Evolutionary conservation across 2,329 filamentous ascomycete species (phyloP).

Genomic region (Tolypocladium guangdongense): DNA sequence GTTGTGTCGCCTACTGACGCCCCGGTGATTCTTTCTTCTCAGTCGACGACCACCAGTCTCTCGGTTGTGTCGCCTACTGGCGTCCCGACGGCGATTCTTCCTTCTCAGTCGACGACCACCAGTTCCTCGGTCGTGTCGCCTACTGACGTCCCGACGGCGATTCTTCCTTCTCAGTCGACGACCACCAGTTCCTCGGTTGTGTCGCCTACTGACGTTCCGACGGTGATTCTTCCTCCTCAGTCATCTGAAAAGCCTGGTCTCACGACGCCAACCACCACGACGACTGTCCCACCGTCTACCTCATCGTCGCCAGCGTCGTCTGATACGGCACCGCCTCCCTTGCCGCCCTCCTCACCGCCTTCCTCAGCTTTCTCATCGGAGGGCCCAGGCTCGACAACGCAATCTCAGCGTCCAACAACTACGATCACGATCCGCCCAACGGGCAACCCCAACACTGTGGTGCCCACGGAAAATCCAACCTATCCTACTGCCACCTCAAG

Average conservation of each 20-base stretch:
- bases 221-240: no score
- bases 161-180: not conserved
- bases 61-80: no score
- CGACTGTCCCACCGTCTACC: not conserved
- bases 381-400: not conserved
- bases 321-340: not conserved
- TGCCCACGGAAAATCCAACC: constrained; percentile 32
- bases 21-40: no score
- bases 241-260: not conserved
- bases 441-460: constrained; percentile 20
- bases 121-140: no score
- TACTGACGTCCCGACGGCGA: no score
- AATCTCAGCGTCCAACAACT: constrained; percentile 1
- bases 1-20: no score
- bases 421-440: constrained; percentile 16
- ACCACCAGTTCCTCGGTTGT: not conserved
- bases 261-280: not conserved
- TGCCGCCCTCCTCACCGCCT: not conserved
- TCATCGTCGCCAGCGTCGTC: not conserved
- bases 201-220: no score
- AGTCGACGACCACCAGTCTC: no score
- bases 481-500: constrained; percentile 26
- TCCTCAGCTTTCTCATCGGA: constrained; percentile 6
- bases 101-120: no score
- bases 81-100: no score